These are phyloP conservation scores for Pythium guiyangense DNA, from an alignment of 352 stramenopile genomes.

Conservation along the genomic window DNA sequence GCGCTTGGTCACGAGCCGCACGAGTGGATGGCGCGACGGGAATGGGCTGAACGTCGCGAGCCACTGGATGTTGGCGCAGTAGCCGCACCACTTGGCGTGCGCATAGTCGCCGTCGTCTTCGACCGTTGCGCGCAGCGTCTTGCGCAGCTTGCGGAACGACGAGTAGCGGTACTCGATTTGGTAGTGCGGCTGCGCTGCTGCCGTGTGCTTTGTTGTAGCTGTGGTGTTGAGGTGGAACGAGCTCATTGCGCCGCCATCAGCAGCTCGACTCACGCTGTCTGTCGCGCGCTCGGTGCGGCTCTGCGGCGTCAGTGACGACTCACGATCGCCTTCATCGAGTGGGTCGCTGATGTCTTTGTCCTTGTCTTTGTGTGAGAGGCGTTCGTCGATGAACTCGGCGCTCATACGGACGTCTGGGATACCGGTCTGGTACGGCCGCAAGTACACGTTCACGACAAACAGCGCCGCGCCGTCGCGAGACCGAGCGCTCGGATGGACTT, in stretches of 20 bases:
- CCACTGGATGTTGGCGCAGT: slow-evolving; percentile 43
- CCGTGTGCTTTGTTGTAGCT: too few species aligned
- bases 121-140: slow-evolving; percentile 25
- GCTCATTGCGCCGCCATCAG: too few species aligned
- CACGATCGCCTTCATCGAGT: too few species aligned
- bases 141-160: slow-evolving; percentile 39
- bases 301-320: too few species aligned
- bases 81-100: slow-evolving; percentile 55
- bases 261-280: too few species aligned
- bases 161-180: slow-evolving; percentile 48
- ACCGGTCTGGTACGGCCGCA: slow-evolving; percentile 37
- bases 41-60: slow-evolving; percentile 34
- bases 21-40: slow-evolving; percentile 30
- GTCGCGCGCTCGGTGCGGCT: too few species aligned
- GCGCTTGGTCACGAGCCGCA: slow-evolving; percentile 15
- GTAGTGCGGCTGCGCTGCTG: slow-evolving; percentile 19
- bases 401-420: slow-evolving; percentile 25
- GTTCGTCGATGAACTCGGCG: slow-evolving; percentile 10
- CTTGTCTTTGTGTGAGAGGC: neutral
- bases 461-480: slow-evolving; percentile 34
- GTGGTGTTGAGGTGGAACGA: too few species aligned
- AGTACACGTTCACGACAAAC: slow-evolving; percentile 48
- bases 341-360: neutral
- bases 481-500: slow-evolving; percentile 31
- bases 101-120: slow-evolving; percentile 16